Base-by-base conservation (phyloP, 768 basidiomycete species). In the Auricularia cornea region DNA sequence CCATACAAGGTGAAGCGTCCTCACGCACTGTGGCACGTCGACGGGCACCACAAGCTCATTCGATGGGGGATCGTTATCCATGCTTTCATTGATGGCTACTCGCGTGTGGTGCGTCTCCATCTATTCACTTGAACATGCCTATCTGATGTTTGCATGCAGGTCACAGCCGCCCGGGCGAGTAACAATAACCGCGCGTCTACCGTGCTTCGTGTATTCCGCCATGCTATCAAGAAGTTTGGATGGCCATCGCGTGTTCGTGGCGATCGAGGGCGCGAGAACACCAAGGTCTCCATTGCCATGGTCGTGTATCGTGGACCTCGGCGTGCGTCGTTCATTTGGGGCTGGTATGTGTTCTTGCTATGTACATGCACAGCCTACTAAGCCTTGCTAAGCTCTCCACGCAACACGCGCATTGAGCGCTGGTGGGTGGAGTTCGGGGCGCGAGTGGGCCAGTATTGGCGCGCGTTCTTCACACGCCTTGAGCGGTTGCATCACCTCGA, bases 231-330 rank as follows among this genome's bases (percentile, higher is more conserved):
- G 3, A 20, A 14, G 23, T 73, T 64, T 57, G 69, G 26, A 3
- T 51, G 59, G 18, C 77, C 77, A 20, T 76, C 73, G 4, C 62
- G 72, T 4, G 60, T 76, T 2, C 61, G 72, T n/a, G 75, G 72
- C 0, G 76, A 78, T 68, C 65, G 70, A 8, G 77, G 76, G 1
- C 70, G 72, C 0, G 76, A 79, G 63, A 80, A 79, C 65, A 66
- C 66, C 8, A 61, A 68, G 10, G 71, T 75, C 10, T 70, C 77
- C 2, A 59, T 72, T 0, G 73, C 64, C 23, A 79, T 79, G 78
- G 72, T 78, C n/a, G 35, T 73, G 40, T 20, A 38, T 0, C 62
- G 68, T 8, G 77, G 79, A 2, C 64, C 68, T 0, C 70, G 73
- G 35, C 63, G 72, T 10, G 74, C 63, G 1, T 72, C 68, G 0